These are phyloP conservation scores for Phytophthora pistaciae DNA, from an alignment of 352 stramenopile species.

Conservation along the genomic window DNA sequence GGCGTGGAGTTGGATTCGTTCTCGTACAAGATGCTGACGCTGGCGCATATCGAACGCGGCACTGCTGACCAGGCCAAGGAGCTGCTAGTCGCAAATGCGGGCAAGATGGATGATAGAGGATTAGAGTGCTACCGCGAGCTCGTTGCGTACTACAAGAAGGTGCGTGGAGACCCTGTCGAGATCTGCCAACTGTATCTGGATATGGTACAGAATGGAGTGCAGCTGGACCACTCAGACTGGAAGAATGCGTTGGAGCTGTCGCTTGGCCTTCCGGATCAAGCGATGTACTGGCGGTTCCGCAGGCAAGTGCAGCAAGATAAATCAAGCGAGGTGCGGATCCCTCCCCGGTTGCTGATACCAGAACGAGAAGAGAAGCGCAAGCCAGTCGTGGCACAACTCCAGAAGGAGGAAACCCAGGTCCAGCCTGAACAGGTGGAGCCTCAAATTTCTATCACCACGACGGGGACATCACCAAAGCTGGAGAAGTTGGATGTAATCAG, in stretches of 20 bases:
- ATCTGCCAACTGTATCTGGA: slow-evolving; percentile 57
- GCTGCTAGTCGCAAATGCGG: slow-evolving; percentile 14
- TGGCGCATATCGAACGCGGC: slow-evolving; percentile 19
- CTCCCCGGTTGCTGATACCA: not conserved
- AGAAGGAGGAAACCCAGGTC: not conserved
- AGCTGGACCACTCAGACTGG: slow-evolving; percentile 58
- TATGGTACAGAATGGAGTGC: slow-evolving; percentile 64
- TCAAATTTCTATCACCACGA: not conserved
- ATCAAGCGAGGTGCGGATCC: not conserved
- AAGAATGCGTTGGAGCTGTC: slow-evolving; percentile 48
- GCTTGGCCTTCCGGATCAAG: slow-evolving; percentile 52
- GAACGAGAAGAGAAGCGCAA: not conserved
- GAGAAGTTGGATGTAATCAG: not conserved
- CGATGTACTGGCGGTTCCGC: slow-evolving; percentile 71
- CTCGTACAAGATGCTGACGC: slow-evolving; percentile 9
- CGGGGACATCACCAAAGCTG: not conserved
- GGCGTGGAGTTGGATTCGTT: slow-evolving; percentile 6
- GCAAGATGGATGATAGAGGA: slow-evolving; percentile 42
- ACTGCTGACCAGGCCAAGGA: slow-evolving; percentile 8
- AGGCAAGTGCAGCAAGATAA: slow-evolving; percentile 2
- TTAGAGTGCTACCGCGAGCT: slow-evolving; percentile 67
- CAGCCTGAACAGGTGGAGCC: not conserved
- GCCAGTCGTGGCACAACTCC: not conserved
- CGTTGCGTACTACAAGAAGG: slow-evolving; percentile 49
- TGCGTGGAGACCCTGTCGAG: slow-evolving; percentile 38